Evolutionary conservation across 2,329 filamentous ascomycete species (phyloP).

Genomic region (Fusarium torulosum): DNA sequence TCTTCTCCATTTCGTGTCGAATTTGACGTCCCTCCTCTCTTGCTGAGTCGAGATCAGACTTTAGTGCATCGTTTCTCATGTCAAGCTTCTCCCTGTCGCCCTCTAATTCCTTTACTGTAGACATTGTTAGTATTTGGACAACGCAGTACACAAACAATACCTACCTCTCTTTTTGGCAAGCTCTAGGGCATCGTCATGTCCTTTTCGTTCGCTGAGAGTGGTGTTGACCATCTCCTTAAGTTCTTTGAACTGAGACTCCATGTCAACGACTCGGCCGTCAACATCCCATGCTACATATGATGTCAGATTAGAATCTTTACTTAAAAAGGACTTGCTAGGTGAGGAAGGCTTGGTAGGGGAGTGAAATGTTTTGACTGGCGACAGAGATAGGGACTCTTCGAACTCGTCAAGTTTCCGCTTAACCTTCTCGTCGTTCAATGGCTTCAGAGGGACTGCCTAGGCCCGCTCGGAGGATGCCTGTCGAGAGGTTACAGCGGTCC

Average conservation of each 20-base stretch:
- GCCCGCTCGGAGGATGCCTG: conserved; percentile 42
- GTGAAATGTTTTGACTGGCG: conserved; percentile 51
- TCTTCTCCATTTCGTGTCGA: conserved; percentile 54
- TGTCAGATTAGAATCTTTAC: conserved; percentile 78
- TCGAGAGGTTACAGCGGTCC: conserved; percentile 22
- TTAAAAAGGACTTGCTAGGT: conserved; percentile 70
- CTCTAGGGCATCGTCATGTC: conserved; percentile 79
- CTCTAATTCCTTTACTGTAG: conserved; percentile 63
- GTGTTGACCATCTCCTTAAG: conserved; percentile 80
- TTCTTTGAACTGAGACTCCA: conserved; percentile 79
- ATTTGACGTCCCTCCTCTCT: conserved; percentile 54
- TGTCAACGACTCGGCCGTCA: conserved; percentile 78
- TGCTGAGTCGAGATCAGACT: conserved; percentile 70
- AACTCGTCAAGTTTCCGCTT: conserved; percentile 51
- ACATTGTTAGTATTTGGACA: not conserved
- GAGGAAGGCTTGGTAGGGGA: conserved; percentile 59
- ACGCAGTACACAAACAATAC: conserved; percentile 47
- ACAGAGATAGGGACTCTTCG: conserved; percentile 50
- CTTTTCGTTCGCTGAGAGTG: conserved; percentile 75
- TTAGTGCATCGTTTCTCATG: conserved; percentile 63
- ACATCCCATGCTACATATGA: conserved; percentile 81
- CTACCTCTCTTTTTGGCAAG: conserved; percentile 81
- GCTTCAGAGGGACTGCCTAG: conserved; percentile 53
- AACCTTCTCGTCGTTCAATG: conserved; percentile 50
- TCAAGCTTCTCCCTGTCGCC: conserved; percentile 60